Evolutionary conservation across 129 eudicot genomes (phyloP).

Genomic region (Escallonia herrerae): DNA sequence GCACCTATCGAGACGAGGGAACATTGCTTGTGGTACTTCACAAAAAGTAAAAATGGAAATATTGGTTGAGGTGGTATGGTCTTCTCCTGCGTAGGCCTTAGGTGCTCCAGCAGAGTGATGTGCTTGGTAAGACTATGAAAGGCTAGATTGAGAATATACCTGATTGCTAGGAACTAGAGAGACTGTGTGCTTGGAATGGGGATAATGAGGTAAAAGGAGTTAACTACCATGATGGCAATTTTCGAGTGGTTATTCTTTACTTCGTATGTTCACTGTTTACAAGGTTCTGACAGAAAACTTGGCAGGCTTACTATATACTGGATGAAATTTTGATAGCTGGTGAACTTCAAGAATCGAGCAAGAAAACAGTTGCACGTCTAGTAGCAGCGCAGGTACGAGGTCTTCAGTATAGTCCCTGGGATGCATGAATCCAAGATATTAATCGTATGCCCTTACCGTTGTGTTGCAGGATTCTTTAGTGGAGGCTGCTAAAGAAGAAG

Average conservation of each 20-base stretch:
- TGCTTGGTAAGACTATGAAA: no score
- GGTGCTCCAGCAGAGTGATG: no score
- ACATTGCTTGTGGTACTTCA: no score
- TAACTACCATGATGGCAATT: no score
- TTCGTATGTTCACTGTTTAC: not conserved
- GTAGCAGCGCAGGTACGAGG: slow-evolving; percentile 62
- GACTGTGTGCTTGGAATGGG: no score
- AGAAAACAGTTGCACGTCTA: slow-evolving; percentile 73
- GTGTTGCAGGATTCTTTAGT: slow-evolving; percentile 67
- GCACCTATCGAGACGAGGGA: no score
- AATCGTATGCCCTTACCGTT: not conserved
- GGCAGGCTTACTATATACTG: slow-evolving; percentile 79
- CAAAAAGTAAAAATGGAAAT: no score
- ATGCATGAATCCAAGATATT: not conserved
- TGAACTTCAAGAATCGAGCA: slow-evolving; percentile 92
- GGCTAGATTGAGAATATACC: no score
- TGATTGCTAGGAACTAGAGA: no score
- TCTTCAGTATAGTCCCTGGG: not conserved
- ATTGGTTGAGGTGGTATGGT: no score
- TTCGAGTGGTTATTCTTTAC: not conserved
- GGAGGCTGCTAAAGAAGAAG: slow-evolving; percentile 80
- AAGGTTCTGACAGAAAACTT: not conserved
- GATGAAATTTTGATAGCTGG: slow-evolving; percentile 90
- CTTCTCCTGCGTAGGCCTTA: no score
- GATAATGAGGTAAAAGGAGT: no score